Evolutionary conservation across 352 stramenopile genomes (phyloP).

Genomic region (Phytophthora chlamydospora): DNA sequence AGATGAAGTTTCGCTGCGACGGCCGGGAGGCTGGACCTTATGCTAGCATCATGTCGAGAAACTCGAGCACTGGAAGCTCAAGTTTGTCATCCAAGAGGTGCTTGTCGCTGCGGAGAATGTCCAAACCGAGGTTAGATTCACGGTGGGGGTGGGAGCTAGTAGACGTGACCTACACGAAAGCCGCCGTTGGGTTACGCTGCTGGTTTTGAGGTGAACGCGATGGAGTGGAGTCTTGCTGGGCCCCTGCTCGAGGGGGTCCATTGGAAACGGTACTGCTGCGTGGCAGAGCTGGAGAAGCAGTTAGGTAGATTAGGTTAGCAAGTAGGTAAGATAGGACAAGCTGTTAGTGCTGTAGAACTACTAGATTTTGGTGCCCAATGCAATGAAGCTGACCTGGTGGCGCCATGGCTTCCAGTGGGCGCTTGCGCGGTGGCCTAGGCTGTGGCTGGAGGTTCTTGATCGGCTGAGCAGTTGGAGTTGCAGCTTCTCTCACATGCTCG

Average conservation of each 20-base stretch:
- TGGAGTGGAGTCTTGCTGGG: constrained; percentile 4
- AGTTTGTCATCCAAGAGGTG: constrained; percentile 56
- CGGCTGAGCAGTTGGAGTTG: not conserved
- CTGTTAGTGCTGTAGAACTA: constrained; percentile 45
- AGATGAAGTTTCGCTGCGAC: not conserved
- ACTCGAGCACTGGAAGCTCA: constrained; percentile 58
- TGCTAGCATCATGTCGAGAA: constrained; percentile 68
- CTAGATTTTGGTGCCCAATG: constrained; percentile 9
- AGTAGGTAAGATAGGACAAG: constrained; percentile 40
- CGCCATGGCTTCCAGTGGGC: constrained; percentile 11
- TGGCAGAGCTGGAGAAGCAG: constrained; percentile 30
- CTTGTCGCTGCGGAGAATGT: constrained; percentile 40
- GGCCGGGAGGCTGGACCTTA: constrained; percentile 24
- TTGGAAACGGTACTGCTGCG: constrained; percentile 3
- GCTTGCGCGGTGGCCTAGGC: constrained; percentile 18
- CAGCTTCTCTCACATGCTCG: not conserved
- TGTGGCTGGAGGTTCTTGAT: constrained; percentile 5
- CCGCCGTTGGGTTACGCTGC: constrained; percentile 13
- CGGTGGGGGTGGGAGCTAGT: not conserved
- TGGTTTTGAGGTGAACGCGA: constrained; percentile 12
- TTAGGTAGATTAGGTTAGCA: constrained; percentile 50
- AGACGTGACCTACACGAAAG: constrained; percentile 39
- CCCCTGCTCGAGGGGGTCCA: constrained; percentile 6
- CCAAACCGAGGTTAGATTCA: not conserved
- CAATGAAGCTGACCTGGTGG: constrained; percentile 35